phyloP scores from a whole-genome alignment of 768 basidiomycete species.

The Lentinula lateritia region DNA sequence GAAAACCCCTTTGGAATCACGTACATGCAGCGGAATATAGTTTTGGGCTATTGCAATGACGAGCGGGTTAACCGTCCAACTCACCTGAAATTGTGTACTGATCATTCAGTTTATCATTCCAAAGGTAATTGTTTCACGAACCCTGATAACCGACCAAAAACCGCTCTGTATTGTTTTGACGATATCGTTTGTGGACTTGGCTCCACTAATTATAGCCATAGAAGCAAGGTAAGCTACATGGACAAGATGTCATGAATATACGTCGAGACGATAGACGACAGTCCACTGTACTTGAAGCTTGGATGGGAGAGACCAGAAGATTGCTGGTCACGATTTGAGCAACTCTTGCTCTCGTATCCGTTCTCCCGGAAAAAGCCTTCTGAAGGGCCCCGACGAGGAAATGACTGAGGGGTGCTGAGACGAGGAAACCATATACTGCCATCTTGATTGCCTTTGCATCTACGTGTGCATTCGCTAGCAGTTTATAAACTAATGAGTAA shows the following conservation, averaged over 20 bases:
- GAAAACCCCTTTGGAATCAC: slow-evolving; percentile 12
- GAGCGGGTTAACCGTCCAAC: slow-evolving; percentile 75
- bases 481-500: slow-evolving; percentile 46
- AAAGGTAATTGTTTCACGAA: slow-evolving; percentile 25
- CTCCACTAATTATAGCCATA: slow-evolving; percentile 83
- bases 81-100: slow-evolving; percentile 42
- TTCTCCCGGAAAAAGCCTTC: slow-evolving; percentile 71
- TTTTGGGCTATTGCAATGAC: slow-evolving; percentile 73
- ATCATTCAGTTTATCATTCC: not conserved
- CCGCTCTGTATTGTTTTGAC: slow-evolving; percentile 63
- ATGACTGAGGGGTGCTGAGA: slow-evolving; percentile 81
- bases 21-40: slow-evolving; percentile 71
- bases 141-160: slow-evolving; percentile 70
- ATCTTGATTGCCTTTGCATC: slow-evolving; percentile 76
- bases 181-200: slow-evolving; percentile 59
- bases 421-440: slow-evolving; percentile 75
- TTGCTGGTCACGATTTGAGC: slow-evolving; percentile 74
- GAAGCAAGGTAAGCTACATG: slow-evolving; percentile 62
- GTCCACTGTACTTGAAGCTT: slow-evolving; percentile 46
- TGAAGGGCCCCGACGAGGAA: slow-evolving; percentile 68
- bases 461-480: slow-evolving; percentile 53
- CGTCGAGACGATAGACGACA: not conserved
- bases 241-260: not conserved
- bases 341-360: slow-evolving; percentile 55
- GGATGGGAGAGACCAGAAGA: slow-evolving; percentile 71